Base-by-base conservation (phyloP, 257 asterid genomes). In the Nicotiana otophora region DNA sequence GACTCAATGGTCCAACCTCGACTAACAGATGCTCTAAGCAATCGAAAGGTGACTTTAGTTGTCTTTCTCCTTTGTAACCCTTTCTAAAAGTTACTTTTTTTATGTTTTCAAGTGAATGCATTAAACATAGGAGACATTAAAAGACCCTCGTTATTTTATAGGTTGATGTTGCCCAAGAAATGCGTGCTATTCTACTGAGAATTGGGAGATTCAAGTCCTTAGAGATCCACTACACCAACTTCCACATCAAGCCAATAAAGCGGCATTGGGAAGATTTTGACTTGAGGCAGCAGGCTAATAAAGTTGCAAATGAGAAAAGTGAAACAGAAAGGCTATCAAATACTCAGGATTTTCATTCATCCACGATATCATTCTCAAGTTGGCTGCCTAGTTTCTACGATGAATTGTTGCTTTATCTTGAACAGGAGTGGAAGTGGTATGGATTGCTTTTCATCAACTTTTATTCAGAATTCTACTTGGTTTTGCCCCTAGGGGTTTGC, bases 391-490 rank as follows among this genome's bases (percentile, higher is more conserved):
- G 86, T 88, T 96, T 96, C 90, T 94, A 94, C 9, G 99, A 96
- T 81, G 98, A 93, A 90, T 88, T 96, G 88, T 91, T 96, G 80
- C 97, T 94, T 67, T 96, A 93, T 89, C 96, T 96, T 83, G 99
- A 96, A 87, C 99, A 96, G 89, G 99, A 94, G 87, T 96, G 98
- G 99, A 96, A 96, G 89, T 96, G 99, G 98, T 96, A 90, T 39
- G 86, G 34, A 76, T 83, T 78, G 30, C 26, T 23, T 72, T 68
- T 60, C 74, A 60, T 76, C 68, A 60, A 7, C 63, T 51, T 51
- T 51, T 26, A 23, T 39, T 26, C 34, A 26, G 26, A n/a, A 26
- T 74, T 26, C 63, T 74, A 74, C 80, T 15, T 74, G 51, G 61
- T 48, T 51, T 48, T 48, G 16, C 62, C 30, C 61, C 63, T 48